Percentiles rank a stretch among this genome's conserved stretches.
Conservation (phyloP, 2,329 filamentous ascomycete species). For the Trichophyton simii region DNA sequence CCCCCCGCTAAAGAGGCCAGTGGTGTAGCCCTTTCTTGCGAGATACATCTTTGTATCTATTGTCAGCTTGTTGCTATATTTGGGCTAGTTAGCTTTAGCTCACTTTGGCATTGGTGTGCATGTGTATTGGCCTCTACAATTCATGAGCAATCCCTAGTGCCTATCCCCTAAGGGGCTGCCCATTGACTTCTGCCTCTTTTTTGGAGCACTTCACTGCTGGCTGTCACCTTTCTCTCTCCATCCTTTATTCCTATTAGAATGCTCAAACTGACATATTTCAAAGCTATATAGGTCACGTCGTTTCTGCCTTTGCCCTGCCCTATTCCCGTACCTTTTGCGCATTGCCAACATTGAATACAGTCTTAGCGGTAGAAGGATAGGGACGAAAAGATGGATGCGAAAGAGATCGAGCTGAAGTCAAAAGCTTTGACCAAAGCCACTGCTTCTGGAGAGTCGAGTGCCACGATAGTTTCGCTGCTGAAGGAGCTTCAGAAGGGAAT, state of each 20-base stretch:
- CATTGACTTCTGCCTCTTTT: not conserved
- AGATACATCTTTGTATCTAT: not conserved
- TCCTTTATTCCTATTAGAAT: not conserved
- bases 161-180: not conserved
- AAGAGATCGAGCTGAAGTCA: conserved; percentile 65
- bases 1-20: not conserved
- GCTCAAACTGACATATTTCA: not conserved
- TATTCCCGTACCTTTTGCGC: not conserved
- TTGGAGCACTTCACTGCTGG: not conserved
- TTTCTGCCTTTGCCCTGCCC: not conserved
- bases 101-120: not conserved
- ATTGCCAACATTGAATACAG: not conserved
- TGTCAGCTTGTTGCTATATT: not conserved
- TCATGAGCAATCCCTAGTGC: not conserved
- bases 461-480: conserved; percentile 61
- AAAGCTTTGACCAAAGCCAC: conserved; percentile 71
- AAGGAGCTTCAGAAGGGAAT: conserved; percentile 69
- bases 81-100: not conserved
- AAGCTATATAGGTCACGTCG: not conserved
- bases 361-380: not conserved
- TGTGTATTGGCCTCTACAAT: not conserved
- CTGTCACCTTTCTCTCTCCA: too few relatives aligned
- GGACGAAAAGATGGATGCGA: conserved; percentile 54
- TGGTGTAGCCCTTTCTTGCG: not conserved
- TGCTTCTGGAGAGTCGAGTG: conserved; percentile 57